Conservation (phyloP, 768 basidiomycete genomes). For the Dictyophora rubrovolvata region DNA sequence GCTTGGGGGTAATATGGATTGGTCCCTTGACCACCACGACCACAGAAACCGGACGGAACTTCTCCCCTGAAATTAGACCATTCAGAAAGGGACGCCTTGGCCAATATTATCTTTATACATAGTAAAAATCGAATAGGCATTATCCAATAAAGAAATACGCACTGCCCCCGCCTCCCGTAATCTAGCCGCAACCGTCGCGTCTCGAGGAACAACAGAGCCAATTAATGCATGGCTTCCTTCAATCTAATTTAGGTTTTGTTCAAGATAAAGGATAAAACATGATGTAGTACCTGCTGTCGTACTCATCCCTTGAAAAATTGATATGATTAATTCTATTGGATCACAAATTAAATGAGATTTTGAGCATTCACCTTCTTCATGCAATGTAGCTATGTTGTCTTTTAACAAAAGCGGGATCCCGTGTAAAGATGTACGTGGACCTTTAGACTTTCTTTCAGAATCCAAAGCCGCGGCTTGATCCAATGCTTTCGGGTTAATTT, state of each 20-base stretch:
- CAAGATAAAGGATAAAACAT: neutral
- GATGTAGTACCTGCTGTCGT: conserved; percentile 3
- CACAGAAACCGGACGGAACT: conserved; percentile 46
- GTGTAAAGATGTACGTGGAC: conserved; percentile 25
- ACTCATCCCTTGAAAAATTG: neutral
- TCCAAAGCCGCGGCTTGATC: conserved; percentile 26
- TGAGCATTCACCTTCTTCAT: neutral
- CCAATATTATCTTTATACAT: conserved; percentile 19
- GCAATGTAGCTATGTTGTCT: conserved; percentile 23
- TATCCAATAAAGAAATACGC: neutral
- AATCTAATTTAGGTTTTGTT: neutral
- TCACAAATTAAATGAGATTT: neutral
- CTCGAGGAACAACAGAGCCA: conserved; percentile 23
- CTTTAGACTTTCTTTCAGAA: conserved; percentile 19
- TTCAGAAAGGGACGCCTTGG: conserved; percentile 49
- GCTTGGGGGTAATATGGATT: conserved; percentile 41
- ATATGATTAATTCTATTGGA: neutral
- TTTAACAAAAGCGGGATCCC: conserved; percentile 32
- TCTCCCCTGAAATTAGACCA: conserved; percentile 40
- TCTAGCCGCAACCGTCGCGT: conserved; percentile 20
- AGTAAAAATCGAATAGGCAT: too few species aligned
- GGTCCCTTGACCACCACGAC: conserved; percentile 39
- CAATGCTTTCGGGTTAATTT: conserved; percentile 29
- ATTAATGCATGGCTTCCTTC: conserved; percentile 25
- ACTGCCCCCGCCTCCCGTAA: conserved; percentile 24